Base-by-base conservation (phyloP, 23 red algal species). In the Gracilaria vermiculophylla region DNA sequence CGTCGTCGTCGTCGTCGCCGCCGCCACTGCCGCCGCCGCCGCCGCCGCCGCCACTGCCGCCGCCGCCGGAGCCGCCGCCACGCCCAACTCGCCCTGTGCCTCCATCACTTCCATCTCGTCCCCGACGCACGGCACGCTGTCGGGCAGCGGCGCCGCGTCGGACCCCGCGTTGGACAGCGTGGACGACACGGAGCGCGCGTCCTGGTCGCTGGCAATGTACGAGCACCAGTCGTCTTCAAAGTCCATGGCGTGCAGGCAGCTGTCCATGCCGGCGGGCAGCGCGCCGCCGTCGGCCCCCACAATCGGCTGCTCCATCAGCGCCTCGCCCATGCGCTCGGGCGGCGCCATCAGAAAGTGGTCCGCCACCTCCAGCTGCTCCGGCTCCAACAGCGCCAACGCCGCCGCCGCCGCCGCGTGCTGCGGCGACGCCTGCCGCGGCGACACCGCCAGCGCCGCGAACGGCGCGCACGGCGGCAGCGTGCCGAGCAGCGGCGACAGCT, bases 201-300 rank as follows among this genome's bases (percentile, higher is more conserved):
- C 65, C 66, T 74, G 54, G 17, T 86, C 81, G 36, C 65, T 86
- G 3, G 81, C 50, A 70, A 86, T 86, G 39, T 65, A 86, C 0
- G 81, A 86, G 49, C 62, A 86, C 62, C 81, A 86, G 21, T 86
- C 81, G 49, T 86, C 81, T 5, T 86, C 81, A 34, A 86, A 55
- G 3, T 86, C 81, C 60, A 86, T 71, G 23, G 39, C 61, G 21
- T 86, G 53, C 45, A 86, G 19, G 44, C 81, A 86, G 9, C 24
- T 53, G 23, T 86, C 47, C 24, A 70, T 53, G 20, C 81, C 81
- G 33, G 53, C 81, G 13, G 81, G 81, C 42, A 86, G 42, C 3
- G 81, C 73, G 45, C 62, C 56, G 37, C 62, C 62, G 67, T 86
- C 81, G 48, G 81, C 81, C 7, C 62, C 62, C 35, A 72, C 12